A percentile compares a stretch with the other conserved stretches of the same genome.
These are phyloP conservation scores for Remersonia thermophila DNA, from an alignment of 2,329 filamentous ascomycete genomes.

Conservation along the genomic window DNA sequence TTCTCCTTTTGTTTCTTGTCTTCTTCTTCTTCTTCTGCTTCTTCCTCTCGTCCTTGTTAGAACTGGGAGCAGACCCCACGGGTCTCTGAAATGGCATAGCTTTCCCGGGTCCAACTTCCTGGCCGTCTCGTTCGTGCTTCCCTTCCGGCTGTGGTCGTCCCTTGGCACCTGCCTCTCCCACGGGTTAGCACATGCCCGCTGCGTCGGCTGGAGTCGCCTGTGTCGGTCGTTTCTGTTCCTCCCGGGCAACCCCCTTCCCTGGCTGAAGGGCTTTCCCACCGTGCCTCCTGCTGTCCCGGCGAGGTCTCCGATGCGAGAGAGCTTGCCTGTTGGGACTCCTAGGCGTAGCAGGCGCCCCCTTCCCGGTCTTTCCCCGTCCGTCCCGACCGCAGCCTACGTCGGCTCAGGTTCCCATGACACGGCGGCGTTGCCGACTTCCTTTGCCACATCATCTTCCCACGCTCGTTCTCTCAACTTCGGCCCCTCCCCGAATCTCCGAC, in stretches of 20 bases:
- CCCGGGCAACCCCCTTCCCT: background rate
- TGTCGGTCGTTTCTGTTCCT: constrained; percentile 15
- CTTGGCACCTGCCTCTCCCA: constrained; percentile 20
- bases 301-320: constrained; percentile 5
- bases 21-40: constrained; percentile 6
- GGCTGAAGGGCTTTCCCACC: background rate
- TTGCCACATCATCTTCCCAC: constrained; percentile 7
- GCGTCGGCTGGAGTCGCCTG: constrained; percentile 9
- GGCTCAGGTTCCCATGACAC: constrained; percentile 8
- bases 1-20: constrained; percentile 13
- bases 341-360: constrained; percentile 2
- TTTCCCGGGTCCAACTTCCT: too few species aligned
- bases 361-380: constrained; percentile 3
- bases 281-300: background rate
- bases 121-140: constrained; percentile 7
- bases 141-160: constrained; percentile 25
- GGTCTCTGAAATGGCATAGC: constrained; percentile 17
- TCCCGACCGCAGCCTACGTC: constrained; percentile 1
- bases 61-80: constrained; percentile 21
- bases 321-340: background rate
- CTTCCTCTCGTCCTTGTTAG: constrained; percentile 21
- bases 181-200: constrained; percentile 1
- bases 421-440: constrained; percentile 10
- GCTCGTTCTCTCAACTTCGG: constrained; percentile 1
- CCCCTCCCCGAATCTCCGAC: too few species aligned